Percentiles rank a stretch among this genome's conserved stretches.
phyloP scores from a whole-genome alignment of 768 basidiomycete genomes.

The Russula lepida region DNA sequence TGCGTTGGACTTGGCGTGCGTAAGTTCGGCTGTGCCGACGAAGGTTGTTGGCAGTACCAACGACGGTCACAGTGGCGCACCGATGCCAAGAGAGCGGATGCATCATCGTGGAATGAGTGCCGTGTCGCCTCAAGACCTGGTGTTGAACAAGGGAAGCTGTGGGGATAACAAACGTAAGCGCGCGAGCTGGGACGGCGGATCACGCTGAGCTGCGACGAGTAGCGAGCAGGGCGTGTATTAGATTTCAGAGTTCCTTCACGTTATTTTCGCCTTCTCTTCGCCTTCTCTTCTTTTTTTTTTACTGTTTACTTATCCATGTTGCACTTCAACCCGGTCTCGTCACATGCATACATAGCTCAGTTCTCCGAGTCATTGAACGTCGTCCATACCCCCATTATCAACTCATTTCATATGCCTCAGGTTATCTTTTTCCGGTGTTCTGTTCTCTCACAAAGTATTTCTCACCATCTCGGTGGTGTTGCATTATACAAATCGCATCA shows the following conservation, averaged over 20 bases:
- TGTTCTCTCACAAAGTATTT: not conserved
- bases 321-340: constrained; percentile 8
- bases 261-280: not conserved
- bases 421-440: not conserved
- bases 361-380: not conserved
- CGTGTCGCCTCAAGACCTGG: constrained; percentile 45
- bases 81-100: constrained; percentile 21
- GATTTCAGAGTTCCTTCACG: not conserved
- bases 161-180: constrained; percentile 50
- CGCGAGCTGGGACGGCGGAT: constrained; percentile 47
- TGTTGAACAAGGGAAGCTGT: constrained; percentile 33
- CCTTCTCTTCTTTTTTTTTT: constrained; percentile 12
- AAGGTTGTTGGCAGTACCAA: constrained; percentile 20
- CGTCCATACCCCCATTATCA: constrained; percentile 6
- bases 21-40: constrained; percentile 19
- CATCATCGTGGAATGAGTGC: constrained; percentile 47
- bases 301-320: constrained; percentile 13
- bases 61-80: not conserved
- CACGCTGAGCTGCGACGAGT: constrained; percentile 19
- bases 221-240: not conserved
- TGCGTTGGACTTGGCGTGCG: constrained; percentile 44
- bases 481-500: not conserved
- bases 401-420: not conserved
- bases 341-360: constrained; percentile 6
- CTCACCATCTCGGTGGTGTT: not conserved